Conservation (phyloP, 371 early-diverging fungal species). For the Apophysomyces trapeziformis region DNA sequence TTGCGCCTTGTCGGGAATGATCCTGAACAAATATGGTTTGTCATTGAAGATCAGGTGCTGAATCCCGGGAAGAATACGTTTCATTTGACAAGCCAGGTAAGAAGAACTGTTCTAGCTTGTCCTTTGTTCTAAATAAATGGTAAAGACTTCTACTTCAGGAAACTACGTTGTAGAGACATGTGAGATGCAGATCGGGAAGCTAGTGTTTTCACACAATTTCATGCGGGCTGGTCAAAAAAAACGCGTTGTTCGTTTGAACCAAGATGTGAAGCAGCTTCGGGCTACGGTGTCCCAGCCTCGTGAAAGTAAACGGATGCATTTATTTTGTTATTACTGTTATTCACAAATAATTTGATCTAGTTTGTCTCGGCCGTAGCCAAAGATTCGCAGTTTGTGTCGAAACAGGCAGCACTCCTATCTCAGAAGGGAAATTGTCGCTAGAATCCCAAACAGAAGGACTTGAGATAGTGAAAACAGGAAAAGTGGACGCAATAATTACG, state of each 20-base stretch:
- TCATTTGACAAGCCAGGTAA: constrained; percentile 67
- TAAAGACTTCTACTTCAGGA: constrained; percentile 63
- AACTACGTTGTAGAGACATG: constrained; percentile 69
- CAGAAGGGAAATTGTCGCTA: constrained; percentile 27
- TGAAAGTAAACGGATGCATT: constrained; percentile 31
- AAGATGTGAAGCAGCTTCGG: constrained; percentile 42
- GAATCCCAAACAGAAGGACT: constrained; percentile 53
- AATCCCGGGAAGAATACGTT: constrained; percentile 70
- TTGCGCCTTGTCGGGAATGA: constrained; percentile 65
- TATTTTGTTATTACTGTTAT: background rate
- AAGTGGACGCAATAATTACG: constrained; percentile 15
- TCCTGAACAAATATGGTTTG: constrained; percentile 58
- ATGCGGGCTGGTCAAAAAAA: constrained; percentile 65
- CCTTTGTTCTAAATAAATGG: background rate
- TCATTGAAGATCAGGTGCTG: constrained; percentile 44
- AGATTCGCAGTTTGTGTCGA: constrained; percentile 43
- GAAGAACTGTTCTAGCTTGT: background rate
- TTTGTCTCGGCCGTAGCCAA: constrained; percentile 48
- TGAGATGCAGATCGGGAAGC: constrained; percentile 58
- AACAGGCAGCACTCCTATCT: constrained; percentile 26
- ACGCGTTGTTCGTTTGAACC: constrained; percentile 60
- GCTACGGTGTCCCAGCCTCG: constrained; percentile 42
- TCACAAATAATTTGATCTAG: constrained; percentile 19
- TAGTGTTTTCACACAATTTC: constrained; percentile 65
- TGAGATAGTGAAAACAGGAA: constrained; percentile 30